Evolutionary conservation across 768 basidiomycete genomes (phyloP).

Genomic region (Filobasidium floriforme): DNA sequence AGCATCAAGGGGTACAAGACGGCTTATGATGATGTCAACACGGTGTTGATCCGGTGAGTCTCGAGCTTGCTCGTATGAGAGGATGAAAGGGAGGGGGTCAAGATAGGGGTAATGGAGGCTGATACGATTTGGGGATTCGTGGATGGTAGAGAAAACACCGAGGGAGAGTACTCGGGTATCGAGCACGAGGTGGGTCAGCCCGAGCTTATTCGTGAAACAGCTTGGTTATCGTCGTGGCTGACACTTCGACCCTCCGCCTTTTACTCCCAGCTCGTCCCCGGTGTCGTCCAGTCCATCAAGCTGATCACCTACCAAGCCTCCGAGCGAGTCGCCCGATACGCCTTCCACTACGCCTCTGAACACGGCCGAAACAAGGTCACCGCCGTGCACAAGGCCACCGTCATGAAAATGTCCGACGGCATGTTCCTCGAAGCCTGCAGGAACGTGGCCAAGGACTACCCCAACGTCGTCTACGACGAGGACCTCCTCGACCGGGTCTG

Average conservation of each 20-base stretch:
- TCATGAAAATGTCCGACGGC: conserved; percentile 99
- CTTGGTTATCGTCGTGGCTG: no score
- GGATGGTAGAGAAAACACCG: conserved; percentile 74
- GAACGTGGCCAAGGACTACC: conserved; percentile 90
- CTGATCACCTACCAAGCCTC: conserved; percentile 98
- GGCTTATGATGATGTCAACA: conserved; percentile 95
- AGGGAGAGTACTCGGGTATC: conserved; percentile 99
- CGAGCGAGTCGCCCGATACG: conserved; percentile 95
- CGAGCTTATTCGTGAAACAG: no score
- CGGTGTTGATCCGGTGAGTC: conserved; percentile 72
- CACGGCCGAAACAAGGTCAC: conserved; percentile 85
- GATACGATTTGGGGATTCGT: not conserved
- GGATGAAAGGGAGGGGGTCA: no score
- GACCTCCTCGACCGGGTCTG: conserved; percentile 95
- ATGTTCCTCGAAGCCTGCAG: conserved; percentile 99
- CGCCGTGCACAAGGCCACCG: conserved; percentile 98
- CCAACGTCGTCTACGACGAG: conserved; percentile 86
- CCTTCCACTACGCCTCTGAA: conserved; percentile 91
- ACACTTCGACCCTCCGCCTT: not conserved
- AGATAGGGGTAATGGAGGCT: not conserved
- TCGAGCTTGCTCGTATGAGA: not conserved
- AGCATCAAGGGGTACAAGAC: conserved; percentile 97
- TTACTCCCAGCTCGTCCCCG: conserved; percentile 67
- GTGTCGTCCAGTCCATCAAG: conserved; percentile 99
- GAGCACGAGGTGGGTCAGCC: conserved; percentile 78